Evolutionary conservation across 257 asterid species (phyloP).

Genomic region (Fraxinus quadrangulata): DNA sequence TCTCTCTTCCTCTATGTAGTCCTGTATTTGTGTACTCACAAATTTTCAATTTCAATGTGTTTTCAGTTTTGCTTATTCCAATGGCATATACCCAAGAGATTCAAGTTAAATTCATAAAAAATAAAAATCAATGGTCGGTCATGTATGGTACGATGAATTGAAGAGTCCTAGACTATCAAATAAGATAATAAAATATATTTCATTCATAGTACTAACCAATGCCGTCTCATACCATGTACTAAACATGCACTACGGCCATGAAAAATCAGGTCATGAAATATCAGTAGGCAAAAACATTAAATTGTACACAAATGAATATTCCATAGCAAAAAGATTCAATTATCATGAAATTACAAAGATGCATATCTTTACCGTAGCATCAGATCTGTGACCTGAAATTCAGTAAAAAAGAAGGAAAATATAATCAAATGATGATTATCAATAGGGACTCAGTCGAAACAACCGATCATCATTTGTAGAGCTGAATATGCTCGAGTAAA

Average conservation of each 20-base stretch:
- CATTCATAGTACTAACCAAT: no score
- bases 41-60: neutral
- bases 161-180: no score
- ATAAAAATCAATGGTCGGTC: no score
- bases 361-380: conserved; percentile 38
- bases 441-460: neutral
- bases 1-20: neutral
- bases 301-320: neutral
- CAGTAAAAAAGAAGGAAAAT: conserved; percentile 13
- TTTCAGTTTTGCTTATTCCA: neutral
- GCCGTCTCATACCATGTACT: no score
- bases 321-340: neutral
- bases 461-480: conserved; percentile 9
- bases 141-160: no score
- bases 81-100: neutral
- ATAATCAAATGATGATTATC: neutral
- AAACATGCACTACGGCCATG: no score
- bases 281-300: neutral
- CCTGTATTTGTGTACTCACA: neutral
- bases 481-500: conserved; percentile 3
- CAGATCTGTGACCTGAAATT: conserved; percentile 26
- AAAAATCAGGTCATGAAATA: neutral
- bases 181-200: no score
- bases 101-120: neutral
- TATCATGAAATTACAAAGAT: conserved; percentile 32